Conservation (phyloP, 345 rosid genomes). For the Eucalyptus shirleyi region DNA sequence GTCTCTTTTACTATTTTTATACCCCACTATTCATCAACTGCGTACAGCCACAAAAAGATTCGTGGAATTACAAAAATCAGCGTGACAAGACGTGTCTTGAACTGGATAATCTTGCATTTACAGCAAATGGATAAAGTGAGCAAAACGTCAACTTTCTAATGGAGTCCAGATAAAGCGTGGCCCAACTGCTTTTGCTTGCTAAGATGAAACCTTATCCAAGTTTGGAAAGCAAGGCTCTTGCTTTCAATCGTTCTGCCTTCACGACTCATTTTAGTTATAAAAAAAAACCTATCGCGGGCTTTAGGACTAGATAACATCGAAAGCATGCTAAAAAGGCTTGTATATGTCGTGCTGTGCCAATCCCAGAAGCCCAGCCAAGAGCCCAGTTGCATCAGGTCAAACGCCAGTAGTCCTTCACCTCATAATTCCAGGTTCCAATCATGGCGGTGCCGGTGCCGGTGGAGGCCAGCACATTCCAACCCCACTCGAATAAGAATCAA, state of each 20-base stretch:
- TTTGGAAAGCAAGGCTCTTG: not conserved
- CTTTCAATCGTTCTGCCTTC: not conserved
- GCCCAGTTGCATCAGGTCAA: not conserved
- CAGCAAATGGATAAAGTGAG: not conserved
- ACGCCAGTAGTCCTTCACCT: not conserved
- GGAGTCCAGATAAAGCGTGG: not conserved
- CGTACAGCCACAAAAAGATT: not conserved
- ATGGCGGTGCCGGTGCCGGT: not conserved
- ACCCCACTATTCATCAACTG: not conserved
- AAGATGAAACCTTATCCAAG: not conserved
- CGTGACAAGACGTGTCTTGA: not conserved
- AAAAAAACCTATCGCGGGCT: not conserved
- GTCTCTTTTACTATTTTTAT: not conserved
- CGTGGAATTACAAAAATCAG: not conserved
- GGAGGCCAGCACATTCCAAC: not conserved
- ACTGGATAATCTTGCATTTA: not conserved
- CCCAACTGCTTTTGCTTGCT: not conserved
- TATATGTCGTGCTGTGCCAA: not conserved
- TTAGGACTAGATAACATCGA: not conserved
- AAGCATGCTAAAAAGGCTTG: not conserved
- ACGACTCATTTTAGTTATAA: not conserved
- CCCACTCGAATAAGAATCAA: not conserved
- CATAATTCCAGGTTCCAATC: not conserved
- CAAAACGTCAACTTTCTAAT: not conserved
- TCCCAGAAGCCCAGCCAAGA: not conserved